phyloP scores from a whole-genome alignment of 352 stramenopile species.

The Plasmopara muralis region DNA sequence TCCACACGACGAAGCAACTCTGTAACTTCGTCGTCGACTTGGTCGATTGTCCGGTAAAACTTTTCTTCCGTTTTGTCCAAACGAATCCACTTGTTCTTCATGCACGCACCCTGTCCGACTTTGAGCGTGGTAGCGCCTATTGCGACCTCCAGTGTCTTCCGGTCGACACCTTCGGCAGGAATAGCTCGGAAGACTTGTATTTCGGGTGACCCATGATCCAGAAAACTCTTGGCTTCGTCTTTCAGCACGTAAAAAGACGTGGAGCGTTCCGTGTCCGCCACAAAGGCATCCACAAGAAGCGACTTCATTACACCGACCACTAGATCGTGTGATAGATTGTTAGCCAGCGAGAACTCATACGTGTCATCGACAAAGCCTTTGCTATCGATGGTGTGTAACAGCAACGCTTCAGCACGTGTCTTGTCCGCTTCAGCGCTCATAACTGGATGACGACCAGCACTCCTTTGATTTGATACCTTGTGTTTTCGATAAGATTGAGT shows the following conservation, averaged over 20 bases:
- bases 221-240: conserved; percentile 80
- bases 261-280: conserved; percentile 69
- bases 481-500: too few species aligned
- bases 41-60: conserved; percentile 75
- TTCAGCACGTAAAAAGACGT: conserved; percentile 92
- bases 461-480: too few species aligned
- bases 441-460: not conserved
- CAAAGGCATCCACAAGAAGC: conserved; percentile 90
- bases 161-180: conserved; percentile 53
- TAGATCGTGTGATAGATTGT: conserved; percentile 86
- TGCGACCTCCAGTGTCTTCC: conserved; percentile 70
- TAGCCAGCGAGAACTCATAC: conserved; percentile 69
- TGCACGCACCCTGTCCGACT: conserved; percentile 94
- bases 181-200: conserved; percentile 82
- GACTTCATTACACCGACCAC: conserved; percentile 96
- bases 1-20: conserved; percentile 86
- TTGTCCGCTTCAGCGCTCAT: conserved; percentile 64
- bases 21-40: conserved; percentile 58
- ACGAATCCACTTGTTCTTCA: conserved; percentile 98
- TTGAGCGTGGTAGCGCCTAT: conserved; percentile 89
- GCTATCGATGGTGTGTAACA: conserved; percentile 52
- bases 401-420: conserved; percentile 55
- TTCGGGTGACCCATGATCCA: conserved; percentile 71
- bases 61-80: conserved; percentile 89
- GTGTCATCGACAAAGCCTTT: conserved; percentile 62